Evolutionary conservation across 495 filamentous ascomycete species (phyloP).

Genomic region (Filosporella fistucella): DNA sequence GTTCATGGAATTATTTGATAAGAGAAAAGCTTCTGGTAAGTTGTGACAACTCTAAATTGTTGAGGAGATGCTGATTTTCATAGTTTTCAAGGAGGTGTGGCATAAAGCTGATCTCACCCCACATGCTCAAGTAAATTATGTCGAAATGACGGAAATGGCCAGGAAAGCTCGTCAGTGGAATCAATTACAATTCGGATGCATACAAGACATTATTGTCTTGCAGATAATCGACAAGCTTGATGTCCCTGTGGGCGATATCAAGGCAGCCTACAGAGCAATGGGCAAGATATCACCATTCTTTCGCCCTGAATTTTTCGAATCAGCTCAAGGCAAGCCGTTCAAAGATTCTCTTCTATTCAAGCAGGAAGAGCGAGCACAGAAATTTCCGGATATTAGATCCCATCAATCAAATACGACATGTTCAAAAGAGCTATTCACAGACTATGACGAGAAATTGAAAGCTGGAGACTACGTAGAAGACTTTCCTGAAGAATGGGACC

Average conservation of each 20-base stretch:
- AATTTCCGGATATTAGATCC: constrained; percentile 28
- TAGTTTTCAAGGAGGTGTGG: constrained; percentile 39
- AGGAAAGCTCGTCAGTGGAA: constrained; percentile 14
- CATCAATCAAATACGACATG: constrained; percentile 29
- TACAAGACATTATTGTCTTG: neutral
- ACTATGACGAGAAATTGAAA: constrained; percentile 27
- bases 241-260: constrained; percentile 9
- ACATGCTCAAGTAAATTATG: constrained; percentile 29
- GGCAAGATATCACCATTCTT: constrained; percentile 9
- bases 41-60: constrained; percentile 9
- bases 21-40: constrained; percentile 13
- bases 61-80: constrained; percentile 8
- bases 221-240: constrained; percentile 10
- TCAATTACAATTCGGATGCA: constrained; percentile 2
- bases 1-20: constrained; percentile 18
- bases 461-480: constrained; percentile 19
- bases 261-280: constrained; percentile 4
- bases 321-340: constrained; percentile 26
- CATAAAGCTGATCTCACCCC: constrained; percentile 39
- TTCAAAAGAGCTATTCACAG: constrained; percentile 32
- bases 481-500: constrained; percentile 33
- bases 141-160: constrained; percentile 30
- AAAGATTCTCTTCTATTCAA: constrained; percentile 34
- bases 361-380: constrained; percentile 29
- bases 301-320: constrained; percentile 26